Conservation (phyloP, 2,329 filamentous ascomycete species). For the Fusarium setosum region DNA sequence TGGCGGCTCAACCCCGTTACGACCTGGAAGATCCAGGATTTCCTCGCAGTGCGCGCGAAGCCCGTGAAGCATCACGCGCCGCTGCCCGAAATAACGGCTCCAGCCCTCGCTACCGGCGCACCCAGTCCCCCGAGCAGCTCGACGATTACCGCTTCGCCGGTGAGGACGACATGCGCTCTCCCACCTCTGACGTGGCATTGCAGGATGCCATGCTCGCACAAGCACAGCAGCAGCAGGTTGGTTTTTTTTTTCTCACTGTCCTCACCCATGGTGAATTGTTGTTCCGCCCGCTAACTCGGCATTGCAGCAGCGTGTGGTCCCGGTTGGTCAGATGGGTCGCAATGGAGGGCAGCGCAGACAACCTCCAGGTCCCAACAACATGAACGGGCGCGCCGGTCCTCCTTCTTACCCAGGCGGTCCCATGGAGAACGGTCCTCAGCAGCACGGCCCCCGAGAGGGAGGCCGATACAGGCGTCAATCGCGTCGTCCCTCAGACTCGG, state of each 20-base stretch:
- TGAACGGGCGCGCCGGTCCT: constrained; percentile 21
- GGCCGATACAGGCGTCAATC: constrained; percentile 40
- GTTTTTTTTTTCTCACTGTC: background rate
- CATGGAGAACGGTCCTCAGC: constrained; percentile 34
- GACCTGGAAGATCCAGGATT: constrained; percentile 31
- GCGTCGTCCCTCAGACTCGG: constrained; percentile 38
- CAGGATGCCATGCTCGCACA: constrained; percentile 45
- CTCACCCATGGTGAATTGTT: constrained; percentile 9
- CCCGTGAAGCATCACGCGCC: constrained; percentile 38
- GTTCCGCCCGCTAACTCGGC: constrained; percentile 24
- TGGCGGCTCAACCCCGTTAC: constrained; percentile 34
- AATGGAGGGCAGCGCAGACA: constrained; percentile 38
- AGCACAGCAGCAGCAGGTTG: constrained; percentile 43
- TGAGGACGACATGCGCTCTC: constrained; percentile 40
- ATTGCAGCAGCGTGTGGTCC: constrained; percentile 40
- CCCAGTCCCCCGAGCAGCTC: constrained; percentile 38
- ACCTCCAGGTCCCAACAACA: constrained; percentile 21
- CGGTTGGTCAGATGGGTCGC: constrained; percentile 36
- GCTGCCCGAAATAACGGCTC: constrained; percentile 29
- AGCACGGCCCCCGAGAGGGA: constrained; percentile 26
- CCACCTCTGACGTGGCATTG: constrained; percentile 43
- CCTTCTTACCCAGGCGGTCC: constrained; percentile 32
- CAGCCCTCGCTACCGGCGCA: constrained; percentile 40
- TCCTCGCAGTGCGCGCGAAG: constrained; percentile 41
- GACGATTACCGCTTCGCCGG: constrained; percentile 40